Conservation (phyloP, 164 flowering plant species). For the Vitis rupestris region DNA sequence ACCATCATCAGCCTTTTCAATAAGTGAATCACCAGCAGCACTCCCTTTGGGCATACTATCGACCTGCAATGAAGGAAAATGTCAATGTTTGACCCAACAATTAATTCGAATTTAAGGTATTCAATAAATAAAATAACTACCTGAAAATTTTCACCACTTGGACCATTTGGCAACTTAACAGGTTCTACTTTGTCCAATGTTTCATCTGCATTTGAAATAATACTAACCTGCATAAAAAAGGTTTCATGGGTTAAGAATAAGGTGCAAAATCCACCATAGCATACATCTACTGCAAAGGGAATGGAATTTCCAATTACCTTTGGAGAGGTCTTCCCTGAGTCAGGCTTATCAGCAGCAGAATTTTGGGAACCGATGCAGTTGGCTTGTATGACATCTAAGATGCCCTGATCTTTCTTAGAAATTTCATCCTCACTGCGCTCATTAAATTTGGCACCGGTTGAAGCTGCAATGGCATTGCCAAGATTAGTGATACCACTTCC, state of each 20-base stretch:
- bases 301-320: slow-evolving; percentile 23
- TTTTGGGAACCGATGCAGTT: slow-evolving; percentile 4
- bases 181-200: slow-evolving; percentile 1
- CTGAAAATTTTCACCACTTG: slow-evolving; percentile 18
- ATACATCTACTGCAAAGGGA: not conserved
- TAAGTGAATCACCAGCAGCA: slow-evolving; percentile 6
- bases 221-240: slow-evolving; percentile 20
- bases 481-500: slow-evolving; percentile 5
- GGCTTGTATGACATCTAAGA: slow-evolving; percentile 6
- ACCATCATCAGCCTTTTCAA: slow-evolving; percentile 9
- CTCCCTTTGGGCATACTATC: slow-evolving; percentile 8
- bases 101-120: not conserved
- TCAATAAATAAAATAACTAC: slow-evolving; percentile 14
- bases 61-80: slow-evolving; percentile 19
- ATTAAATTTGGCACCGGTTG: slow-evolving; percentile 7
- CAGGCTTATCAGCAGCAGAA: slow-evolving; percentile 10
- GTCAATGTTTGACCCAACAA: not conserved
- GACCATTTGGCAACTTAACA: slow-evolving; percentile 10
- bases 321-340: slow-evolving; percentile 5
- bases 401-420: slow-evolving; percentile 11
- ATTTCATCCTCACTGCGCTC: slow-evolving; percentile 5
- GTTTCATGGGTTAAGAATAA: not conserved
- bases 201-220: slow-evolving; percentile 10
- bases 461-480: slow-evolving; percentile 1
- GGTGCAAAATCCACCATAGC: not conserved